Conservation (phyloP, 202 grass and related monocot genomes). For the Carex sylvatica region DNA sequence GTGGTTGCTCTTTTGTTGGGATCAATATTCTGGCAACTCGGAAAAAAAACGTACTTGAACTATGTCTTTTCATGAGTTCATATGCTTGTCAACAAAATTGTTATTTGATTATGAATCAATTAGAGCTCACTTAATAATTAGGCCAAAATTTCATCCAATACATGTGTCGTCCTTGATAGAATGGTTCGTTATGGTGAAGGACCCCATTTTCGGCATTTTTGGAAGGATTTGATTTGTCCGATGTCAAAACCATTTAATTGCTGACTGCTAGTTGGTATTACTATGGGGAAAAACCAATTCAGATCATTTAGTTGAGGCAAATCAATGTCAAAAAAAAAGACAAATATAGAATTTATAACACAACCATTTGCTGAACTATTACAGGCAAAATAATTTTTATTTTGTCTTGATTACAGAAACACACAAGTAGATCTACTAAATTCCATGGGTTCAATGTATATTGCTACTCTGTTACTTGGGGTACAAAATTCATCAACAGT, state of each 20-base stretch:
- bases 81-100: neutral
- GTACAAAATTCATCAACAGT: conserved; percentile 51
- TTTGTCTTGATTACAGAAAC: conserved; percentile 27
- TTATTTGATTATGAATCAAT: no score
- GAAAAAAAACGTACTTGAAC: conserved; percentile 55
- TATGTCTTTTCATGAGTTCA: neutral
- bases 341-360: neutral
- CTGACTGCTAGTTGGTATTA: neutral
- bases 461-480: conserved; percentile 66
- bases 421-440: conserved; percentile 53
- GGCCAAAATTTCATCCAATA: neutral
- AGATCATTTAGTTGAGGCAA: neutral
- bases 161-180: neutral
- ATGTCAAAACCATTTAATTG: neutral
- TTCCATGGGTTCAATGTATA: conserved; percentile 86
- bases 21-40: conserved; percentile 79
- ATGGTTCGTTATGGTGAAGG: neutral
- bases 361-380: neutral
- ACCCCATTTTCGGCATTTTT: neutral
- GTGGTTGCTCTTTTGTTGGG: conserved; percentile 63
- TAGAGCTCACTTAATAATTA: no score
- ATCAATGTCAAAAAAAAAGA: neutral
- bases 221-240: neutral
- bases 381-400: neutral
- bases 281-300: neutral